Conservation (phyloP, 2,329 filamentous ascomycete genomes). For the Cryoendolithus antarcticus region DNA sequence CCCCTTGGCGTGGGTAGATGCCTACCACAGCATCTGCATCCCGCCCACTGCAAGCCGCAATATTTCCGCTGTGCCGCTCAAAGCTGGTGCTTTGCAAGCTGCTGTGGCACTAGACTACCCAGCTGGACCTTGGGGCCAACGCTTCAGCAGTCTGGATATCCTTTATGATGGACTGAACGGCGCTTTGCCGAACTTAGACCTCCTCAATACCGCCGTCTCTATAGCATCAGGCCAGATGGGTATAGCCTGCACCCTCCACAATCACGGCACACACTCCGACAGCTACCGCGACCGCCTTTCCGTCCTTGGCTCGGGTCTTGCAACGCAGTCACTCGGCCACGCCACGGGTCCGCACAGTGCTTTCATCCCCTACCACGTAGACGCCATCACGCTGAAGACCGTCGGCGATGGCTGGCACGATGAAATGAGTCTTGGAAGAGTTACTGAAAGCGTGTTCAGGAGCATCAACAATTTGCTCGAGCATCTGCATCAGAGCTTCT, state of each 20-base stretch:
- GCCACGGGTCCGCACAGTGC: slow-evolving; percentile 84
- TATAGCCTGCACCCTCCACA: slow-evolving; percentile 69
- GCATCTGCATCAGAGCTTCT: slow-evolving; percentile 96
- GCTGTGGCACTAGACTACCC: slow-evolving; percentile 91
- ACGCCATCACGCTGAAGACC: slow-evolving; percentile 85
- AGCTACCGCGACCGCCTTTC: slow-evolving; percentile 68
- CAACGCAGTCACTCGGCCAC: slow-evolving; percentile 79
- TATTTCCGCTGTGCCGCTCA: slow-evolving; percentile 69
- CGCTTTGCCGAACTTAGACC: slow-evolving; percentile 85
- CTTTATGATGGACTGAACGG: slow-evolving; percentile 94
- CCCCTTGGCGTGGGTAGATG: slow-evolving; percentile 93
- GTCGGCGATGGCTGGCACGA: slow-evolving; percentile 91
- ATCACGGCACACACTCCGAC: slow-evolving; percentile 68
- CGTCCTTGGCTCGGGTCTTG: slow-evolving; percentile 86
- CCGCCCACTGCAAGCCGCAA: slow-evolving; percentile 34
- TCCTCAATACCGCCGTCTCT: slow-evolving; percentile 84
- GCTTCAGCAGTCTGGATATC: slow-evolving; percentile 80
- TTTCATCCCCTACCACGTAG: slow-evolving; percentile 96
- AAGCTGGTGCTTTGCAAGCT: slow-evolving; percentile 89
- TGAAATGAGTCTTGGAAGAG: slow-evolving; percentile 86
- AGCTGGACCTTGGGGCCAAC: slow-evolving; percentile 51
- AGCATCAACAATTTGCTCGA: slow-evolving; percentile 94
- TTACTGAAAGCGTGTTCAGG: slow-evolving; percentile 80
- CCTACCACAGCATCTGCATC: slow-evolving; percentile 84
- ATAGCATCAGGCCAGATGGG: slow-evolving; percentile 89